A percentile compares a stretch with the other conserved stretches of the same genome.
phyloP scores from a whole-genome alignment of 1,284 basidiomycete genomes.

The Irpex sp. region DNA sequence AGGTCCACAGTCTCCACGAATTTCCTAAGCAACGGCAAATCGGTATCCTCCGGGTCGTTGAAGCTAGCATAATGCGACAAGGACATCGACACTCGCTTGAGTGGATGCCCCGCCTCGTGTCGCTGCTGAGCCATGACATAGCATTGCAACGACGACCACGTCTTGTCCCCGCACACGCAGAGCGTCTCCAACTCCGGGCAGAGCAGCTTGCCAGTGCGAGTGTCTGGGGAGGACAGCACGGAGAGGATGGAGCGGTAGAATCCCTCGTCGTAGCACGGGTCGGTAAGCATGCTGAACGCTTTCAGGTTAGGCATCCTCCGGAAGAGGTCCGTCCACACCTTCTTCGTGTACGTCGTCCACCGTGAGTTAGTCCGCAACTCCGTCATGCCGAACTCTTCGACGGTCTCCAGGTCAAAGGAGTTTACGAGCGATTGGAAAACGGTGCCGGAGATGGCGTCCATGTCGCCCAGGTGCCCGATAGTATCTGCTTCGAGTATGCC shows the following conservation, averaged over 20 bases:
- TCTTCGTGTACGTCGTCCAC: constrained; percentile 21
- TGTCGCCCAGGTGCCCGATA: constrained; percentile 25
- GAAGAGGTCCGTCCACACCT: constrained; percentile 25
- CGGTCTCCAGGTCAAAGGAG: constrained; percentile 22
- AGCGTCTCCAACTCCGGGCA: constrained; percentile 26
- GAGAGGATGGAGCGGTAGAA: constrained; percentile 26
- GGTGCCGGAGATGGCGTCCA: constrained; percentile 24
- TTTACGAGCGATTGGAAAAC: constrained; percentile 23
- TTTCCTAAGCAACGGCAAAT: constrained; percentile 22
- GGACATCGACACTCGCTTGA: constrained; percentile 25
- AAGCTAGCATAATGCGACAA: constrained; percentile 28
- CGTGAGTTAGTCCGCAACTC: constrained; percentile 25
- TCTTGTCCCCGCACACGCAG: constrained; percentile 25
- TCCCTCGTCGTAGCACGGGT: constrained; percentile 25
- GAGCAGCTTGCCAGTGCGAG: constrained; percentile 18
- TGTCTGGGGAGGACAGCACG: constrained; percentile 21
- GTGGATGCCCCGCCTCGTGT: constrained; percentile 18
- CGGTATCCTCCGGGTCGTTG: constrained; percentile 28
- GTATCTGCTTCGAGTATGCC: constrained; percentile 17
- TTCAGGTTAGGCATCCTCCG: constrained; percentile 25
- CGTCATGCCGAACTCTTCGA: constrained; percentile 28
- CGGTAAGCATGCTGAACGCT: constrained; percentile 24
- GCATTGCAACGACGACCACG: constrained; percentile 29
- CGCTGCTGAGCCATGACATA: constrained; percentile 25
- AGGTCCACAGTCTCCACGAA: constrained; percentile 27